phyloP scores from a whole-genome alignment of 108 stramenopile genomes.

The Discostella stelligeroides region DNA sequence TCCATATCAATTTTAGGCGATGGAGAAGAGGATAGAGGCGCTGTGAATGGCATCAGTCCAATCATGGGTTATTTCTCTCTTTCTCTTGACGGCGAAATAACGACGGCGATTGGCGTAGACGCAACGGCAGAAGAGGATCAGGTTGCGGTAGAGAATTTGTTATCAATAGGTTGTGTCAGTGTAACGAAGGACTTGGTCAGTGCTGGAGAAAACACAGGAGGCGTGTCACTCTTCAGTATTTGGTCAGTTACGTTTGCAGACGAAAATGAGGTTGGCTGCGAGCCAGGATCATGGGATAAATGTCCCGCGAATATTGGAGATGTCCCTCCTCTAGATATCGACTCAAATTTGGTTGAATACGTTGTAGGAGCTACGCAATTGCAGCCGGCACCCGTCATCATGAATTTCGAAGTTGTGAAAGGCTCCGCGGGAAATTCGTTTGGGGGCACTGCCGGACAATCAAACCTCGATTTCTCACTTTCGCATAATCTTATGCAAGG shows the following conservation, averaged over 20 bases:
- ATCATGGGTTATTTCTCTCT: constrained; percentile 42
- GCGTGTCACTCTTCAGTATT: constrained; percentile 15
- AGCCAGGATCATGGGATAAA: constrained; percentile 36
- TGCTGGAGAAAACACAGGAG: constrained; percentile 2
- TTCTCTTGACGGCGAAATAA: constrained; percentile 25
- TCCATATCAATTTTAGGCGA: constrained; percentile 29
- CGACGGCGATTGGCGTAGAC: constrained; percentile 47
- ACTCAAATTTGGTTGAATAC: constrained; percentile 18
- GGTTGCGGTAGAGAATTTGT: constrained; percentile 53
- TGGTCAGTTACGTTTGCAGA: constrained; percentile 47
- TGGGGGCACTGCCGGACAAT: constrained; percentile 28
- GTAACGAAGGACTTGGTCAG: constrained; percentile 46
- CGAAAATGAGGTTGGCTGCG: constrained; percentile 21
- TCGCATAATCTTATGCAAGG: constrained; percentile 33
- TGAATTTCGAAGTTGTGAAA: constrained; percentile 52
- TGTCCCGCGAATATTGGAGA: constrained; percentile 44
- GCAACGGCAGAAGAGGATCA: constrained; percentile 56
- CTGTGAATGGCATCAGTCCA: constrained; percentile 38
- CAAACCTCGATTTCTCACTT: constrained; percentile 45
- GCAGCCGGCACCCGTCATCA: constrained; percentile 27
- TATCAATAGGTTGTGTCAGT: constrained; percentile 53
- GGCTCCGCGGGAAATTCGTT: constrained; percentile 65
- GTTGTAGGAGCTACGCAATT: constrained; percentile 27
- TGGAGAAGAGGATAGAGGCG: constrained; percentile 32
- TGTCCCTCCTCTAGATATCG: constrained; percentile 21